Percentiles rank a stretch among this genome's conserved stretches.
These are phyloP conservation scores for Cyberlindnera amylophila DNA, from an alignment of 805 yeast species.

Conservation along the genomic window DNA sequence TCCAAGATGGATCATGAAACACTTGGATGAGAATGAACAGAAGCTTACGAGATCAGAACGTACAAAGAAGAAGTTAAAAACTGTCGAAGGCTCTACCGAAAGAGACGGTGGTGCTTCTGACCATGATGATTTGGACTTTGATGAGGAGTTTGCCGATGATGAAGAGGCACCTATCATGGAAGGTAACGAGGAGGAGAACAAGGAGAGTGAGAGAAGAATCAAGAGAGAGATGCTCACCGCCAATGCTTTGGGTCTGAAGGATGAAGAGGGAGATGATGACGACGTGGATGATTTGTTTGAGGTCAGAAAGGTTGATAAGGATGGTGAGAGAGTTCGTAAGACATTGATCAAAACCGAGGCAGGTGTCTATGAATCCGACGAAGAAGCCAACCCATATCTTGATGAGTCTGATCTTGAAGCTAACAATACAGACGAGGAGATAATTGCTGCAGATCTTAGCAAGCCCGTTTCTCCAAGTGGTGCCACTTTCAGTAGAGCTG, in stretches of 20 bases:
- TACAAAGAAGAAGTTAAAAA: constrained; percentile 41
- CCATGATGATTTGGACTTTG: constrained; percentile 89
- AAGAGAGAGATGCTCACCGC: constrained; percentile 84
- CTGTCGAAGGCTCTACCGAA: constrained; percentile 40
- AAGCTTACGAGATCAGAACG: constrained; percentile 49
- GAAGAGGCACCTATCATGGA: constrained; percentile 98
- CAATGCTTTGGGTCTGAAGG: constrained; percentile 61
- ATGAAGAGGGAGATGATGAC: constrained; percentile 56
- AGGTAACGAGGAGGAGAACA: constrained; percentile 92
- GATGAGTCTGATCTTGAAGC: constrained; percentile 62
- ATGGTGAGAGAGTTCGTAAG: constrained; percentile 81
- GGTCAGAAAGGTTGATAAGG: constrained; percentile 79
- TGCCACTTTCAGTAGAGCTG: constrained; percentile 11
- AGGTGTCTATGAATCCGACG: constrained; percentile 78
- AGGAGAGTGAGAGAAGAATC: constrained; percentile 78
- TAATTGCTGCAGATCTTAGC: constrained; percentile 36
- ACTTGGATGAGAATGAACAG: constrained; percentile 62
- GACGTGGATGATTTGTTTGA: constrained; percentile 67
- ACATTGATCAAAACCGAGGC: constrained; percentile 83
- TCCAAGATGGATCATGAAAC: constrained; percentile 95
- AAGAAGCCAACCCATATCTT: constrained; percentile 79
- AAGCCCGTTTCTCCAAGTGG: constrained; percentile 25
- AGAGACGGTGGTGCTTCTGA: constrained; percentile 59
- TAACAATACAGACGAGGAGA: constrained; percentile 38
- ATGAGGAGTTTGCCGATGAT: constrained; percentile 97